Base-by-base conservation (phyloP, 441 rosid species). In the Daphne laureola region DNA sequence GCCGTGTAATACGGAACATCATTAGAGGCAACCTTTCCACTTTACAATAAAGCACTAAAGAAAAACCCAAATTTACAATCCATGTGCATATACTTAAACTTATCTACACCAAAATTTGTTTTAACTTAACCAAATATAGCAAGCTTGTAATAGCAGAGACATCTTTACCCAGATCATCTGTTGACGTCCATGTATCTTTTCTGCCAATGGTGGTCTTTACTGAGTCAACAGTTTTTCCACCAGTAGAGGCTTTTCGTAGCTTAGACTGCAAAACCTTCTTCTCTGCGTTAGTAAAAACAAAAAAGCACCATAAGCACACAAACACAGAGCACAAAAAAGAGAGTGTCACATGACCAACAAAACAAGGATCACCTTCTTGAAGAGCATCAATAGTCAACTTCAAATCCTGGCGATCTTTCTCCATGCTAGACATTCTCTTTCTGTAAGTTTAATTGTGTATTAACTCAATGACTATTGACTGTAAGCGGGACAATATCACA, bases 191-290 rank as follows among this genome's bases (percentile, higher is more conserved):
- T 42, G 58, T 66, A 46, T 86, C 81, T 61, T 81, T 90, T 65
- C 67, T 75, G 58, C 65, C 65, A 51, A 53, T 48, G 42, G 76
- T 53, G 61, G 59, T 73, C 76, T 66, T 77, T 46, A 48, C 51
- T 36, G 57, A 51, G 61, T 78, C 86, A 58, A 56, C 11, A 62
- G 84, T 68, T 60, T 79, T 84, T 57, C 73, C 81, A 54, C 80
- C 59, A 4, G 69, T 54, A 48, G 87, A 82, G 65, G 94, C 85
- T 70, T 86, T 87, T 60, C 82, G 78, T 61, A 90, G 66, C 81
- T 80, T 90, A 50, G 90, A 83, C 72, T 86, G 97, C 77, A 94
- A 62, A 43, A 81, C 60, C 77, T 90, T 90, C 89, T 90, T 94
- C 78, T 94, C 99, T 94, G 96, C 26, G 43, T 53, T 57, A 61